Evolutionary conservation across 2,329 filamentous ascomycete species (phyloP).

Genomic region (Hymenoscyphus albidus): DNA sequence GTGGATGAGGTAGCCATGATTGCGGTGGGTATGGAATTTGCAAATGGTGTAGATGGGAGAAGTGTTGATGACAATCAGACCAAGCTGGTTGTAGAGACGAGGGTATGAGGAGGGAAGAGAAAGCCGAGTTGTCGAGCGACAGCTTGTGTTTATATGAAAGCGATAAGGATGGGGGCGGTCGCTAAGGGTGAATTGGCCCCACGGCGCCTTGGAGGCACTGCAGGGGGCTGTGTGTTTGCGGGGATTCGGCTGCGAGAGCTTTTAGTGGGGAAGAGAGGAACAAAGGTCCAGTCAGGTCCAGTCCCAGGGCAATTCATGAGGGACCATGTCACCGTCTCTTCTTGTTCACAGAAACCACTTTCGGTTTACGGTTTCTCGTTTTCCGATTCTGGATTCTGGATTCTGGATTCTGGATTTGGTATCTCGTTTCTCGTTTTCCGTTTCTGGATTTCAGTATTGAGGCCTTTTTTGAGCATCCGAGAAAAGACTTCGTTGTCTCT

Average conservation of each 20-base stretch:
- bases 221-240: neutral
- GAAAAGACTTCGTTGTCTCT: constrained; percentile 5
- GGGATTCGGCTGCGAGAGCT: neutral
- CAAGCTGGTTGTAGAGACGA: constrained; percentile 7
- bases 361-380: too few relatives aligned
- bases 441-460: neutral
- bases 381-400: too few relatives aligned
- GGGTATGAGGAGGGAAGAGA: neutral
- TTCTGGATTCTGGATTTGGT: too few relatives aligned
- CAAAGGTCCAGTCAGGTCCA: neutral
- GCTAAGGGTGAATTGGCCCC: neutral
- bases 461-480: neutral
- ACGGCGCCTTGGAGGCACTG: neutral
- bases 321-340: neutral
- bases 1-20: constrained; percentile 33
- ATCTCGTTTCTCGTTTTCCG: too few relatives aligned
- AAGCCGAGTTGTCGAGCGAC: constrained; percentile 4
- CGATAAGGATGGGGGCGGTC: constrained; percentile 10
- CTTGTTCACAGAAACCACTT: neutral
- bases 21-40: constrained; percentile 18
- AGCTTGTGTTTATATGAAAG: constrained; percentile 8
- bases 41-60: neutral
- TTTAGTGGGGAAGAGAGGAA: neutral
- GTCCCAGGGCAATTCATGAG: neutral
- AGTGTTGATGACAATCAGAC: constrained; percentile 11